Evolutionary conservation across 2,329 filamentous ascomycete genomes (phyloP).

Genomic region (Fusarium anguioides): DNA sequence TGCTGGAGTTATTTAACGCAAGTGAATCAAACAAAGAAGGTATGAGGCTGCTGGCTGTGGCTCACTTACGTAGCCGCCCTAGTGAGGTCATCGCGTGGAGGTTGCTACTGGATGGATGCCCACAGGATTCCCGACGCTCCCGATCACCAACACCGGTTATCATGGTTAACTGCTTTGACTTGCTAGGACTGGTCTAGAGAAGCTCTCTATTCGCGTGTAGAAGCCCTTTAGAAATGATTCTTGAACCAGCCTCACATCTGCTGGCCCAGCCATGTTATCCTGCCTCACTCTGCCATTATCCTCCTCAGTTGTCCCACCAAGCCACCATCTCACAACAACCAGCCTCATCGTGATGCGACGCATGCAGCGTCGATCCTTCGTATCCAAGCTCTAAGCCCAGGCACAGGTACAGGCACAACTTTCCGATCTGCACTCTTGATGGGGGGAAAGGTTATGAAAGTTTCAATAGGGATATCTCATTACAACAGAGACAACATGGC

Average conservation of each 20-base stretch:
- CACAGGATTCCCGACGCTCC: conserved; percentile 28
- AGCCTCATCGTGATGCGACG: conserved; percentile 20
- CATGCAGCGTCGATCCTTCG: conserved; percentile 30
- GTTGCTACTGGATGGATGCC: conserved; percentile 3
- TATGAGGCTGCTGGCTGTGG: conserved; percentile 29
- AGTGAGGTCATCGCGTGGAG: conserved; percentile 39
- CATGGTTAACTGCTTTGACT: conserved; percentile 5
- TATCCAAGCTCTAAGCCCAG: background rate
- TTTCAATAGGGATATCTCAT: conserved; percentile 34
- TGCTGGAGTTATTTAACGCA: background rate
- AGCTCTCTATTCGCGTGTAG: background rate
- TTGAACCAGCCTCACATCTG: background rate
- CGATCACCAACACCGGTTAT: conserved; percentile 19
- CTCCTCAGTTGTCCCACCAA: conserved; percentile 1
- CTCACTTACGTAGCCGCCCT: conserved; percentile 36
- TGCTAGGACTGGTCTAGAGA: background rate
- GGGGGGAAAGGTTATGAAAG: conserved; percentile 13
- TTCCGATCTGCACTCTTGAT: background rate
- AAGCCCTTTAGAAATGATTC: background rate
- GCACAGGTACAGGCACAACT: conserved; percentile 3
- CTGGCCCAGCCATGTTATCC: conserved; percentile 11
- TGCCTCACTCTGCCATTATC: background rate
- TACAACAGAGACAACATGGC: conserved; percentile 23
- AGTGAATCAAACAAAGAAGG: conserved; percentile 12
- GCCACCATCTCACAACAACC: conserved; percentile 23